phyloP scores from a whole-genome alignment of 2,329 filamentous ascomycete species.

The Colletotrichum noveboracense region DNA sequence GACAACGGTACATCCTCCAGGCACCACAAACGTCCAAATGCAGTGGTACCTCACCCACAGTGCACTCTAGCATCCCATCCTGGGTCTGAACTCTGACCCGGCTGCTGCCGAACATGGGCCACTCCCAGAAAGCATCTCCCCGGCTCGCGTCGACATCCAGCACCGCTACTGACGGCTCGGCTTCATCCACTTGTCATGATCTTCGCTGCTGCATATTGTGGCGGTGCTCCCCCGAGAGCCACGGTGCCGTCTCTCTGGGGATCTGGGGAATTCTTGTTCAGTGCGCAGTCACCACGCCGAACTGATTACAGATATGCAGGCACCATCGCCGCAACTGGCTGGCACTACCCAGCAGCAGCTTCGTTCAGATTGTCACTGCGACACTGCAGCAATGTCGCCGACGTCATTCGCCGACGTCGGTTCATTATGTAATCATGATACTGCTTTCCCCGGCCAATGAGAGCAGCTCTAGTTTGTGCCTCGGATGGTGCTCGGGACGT shows the following conservation, averaged over 20 bases:
- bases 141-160: constrained; percentile 3
- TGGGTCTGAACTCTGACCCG: background rate
- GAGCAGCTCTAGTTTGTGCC: background rate
- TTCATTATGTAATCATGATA: constrained; percentile 1
- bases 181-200: background rate
- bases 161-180: background rate
- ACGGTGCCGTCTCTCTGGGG: background rate
- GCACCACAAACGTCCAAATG: background rate
- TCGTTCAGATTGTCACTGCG: background rate
- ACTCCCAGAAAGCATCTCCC: background rate
- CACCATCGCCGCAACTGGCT: background rate
- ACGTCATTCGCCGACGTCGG: constrained; percentile 20
- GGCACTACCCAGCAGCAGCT: background rate
- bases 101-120: constrained; percentile 3
- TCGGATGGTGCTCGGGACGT: constrained; percentile 19
- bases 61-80: background rate
- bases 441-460: background rate
- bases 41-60: background rate
- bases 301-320: background rate
- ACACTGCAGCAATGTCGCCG: background rate
- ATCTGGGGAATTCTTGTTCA: background rate
- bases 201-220: background rate
- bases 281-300: background rate
- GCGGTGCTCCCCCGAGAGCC: background rate
- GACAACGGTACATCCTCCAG: background rate